Conservation (phyloP, 768 basidiomycete species). For the Suillus decipiens region DNA sequence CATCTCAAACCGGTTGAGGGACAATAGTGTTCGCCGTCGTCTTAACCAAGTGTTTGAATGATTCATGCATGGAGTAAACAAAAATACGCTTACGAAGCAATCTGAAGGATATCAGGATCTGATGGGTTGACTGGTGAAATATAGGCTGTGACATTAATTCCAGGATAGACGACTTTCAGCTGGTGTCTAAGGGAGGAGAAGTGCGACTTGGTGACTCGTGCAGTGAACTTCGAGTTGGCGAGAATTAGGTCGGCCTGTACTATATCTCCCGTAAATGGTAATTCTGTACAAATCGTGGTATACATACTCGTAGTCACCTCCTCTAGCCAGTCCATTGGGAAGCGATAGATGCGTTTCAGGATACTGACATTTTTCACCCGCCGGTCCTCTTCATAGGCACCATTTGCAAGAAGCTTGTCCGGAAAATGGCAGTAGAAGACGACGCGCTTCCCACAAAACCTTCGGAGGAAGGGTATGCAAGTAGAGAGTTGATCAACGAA, state of each 20-base stretch:
- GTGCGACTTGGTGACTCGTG: slow-evolving; percentile 73
- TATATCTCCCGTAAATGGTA: slow-evolving; percentile 32
- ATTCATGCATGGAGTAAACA: background rate
- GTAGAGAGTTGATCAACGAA: slow-evolving; percentile 96
- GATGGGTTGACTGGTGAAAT: slow-evolving; percentile 41
- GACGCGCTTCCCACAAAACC: slow-evolving; percentile 69
- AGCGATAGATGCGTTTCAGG: slow-evolving; percentile 77
- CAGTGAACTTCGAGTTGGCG: slow-evolving; percentile 90
- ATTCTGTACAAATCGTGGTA: background rate
- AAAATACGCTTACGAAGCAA: slow-evolving; percentile 52
- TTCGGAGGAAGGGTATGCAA: slow-evolving; percentile 80
- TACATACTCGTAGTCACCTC: slow-evolving; percentile 83
- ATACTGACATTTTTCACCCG: slow-evolving; percentile 44
- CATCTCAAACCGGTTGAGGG: slow-evolving; percentile 92
- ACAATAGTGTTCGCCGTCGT: slow-evolving; percentile 69
- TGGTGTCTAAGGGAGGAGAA: slow-evolving; percentile 64
- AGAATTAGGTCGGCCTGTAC: slow-evolving; percentile 90
- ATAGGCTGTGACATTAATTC: slow-evolving; percentile 86
- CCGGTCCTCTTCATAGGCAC: slow-evolving; percentile 58
- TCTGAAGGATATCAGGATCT: slow-evolving; percentile 53
- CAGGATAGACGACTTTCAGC: slow-evolving; percentile 89
- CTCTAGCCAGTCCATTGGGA: slow-evolving; percentile 89
- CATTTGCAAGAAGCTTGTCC: slow-evolving; percentile 85
- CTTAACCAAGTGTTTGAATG: slow-evolving; percentile 40
- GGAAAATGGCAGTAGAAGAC: slow-evolving; percentile 99